These are phyloP conservation scores for Phylloboletellus chloephorus DNA, from an alignment of 1,284 basidiomycete species.

Conservation along the genomic window DNA sequence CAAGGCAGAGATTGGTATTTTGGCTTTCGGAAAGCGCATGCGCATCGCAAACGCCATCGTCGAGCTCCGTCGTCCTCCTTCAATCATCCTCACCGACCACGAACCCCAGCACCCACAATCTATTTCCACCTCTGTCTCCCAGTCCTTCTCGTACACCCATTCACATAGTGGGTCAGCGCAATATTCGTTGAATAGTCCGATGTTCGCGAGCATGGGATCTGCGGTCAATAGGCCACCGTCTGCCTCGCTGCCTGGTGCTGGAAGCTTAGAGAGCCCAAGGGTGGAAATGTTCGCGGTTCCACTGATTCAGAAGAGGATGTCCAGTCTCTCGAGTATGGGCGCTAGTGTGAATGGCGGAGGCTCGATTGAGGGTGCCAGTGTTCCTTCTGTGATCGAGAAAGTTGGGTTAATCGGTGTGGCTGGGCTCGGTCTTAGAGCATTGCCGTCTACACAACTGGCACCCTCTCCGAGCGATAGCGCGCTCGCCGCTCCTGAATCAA, in stretches of 20 bases:
- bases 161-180: conserved; percentile 37
- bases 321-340: conserved; percentile 29
- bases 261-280: conserved; percentile 39
- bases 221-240: conserved; percentile 21
- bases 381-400: conserved; percentile 18
- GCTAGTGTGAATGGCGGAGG: conserved; percentile 25
- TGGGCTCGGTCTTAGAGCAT: conserved; percentile 25
- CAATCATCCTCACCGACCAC: conserved; percentile 42
- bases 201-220: conserved; percentile 25
- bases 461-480: conserved; percentile 60
- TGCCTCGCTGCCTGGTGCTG: conserved; percentile 23
- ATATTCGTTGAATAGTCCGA: conserved; percentile 34
- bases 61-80: conserved; percentile 75
- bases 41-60: conserved; percentile 93
- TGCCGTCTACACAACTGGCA: conserved; percentile 41
- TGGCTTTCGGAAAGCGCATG: conserved; percentile 91
- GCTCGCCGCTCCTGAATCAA: conserved; percentile 39
- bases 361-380: conserved; percentile 16
- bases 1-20: conserved; percentile 93
- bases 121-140: conserved; percentile 40
- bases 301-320: conserved; percentile 23
- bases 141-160: conserved; percentile 29
- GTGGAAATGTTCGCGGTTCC: conserved; percentile 27
- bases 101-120: conserved; percentile 34
- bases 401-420: conserved; percentile 15